Evolutionary conservation across 1,284 basidiomycete genomes (phyloP), one percentile per base, ranked within the genome.

Genomic region (Ustilago nuda): DNA sequence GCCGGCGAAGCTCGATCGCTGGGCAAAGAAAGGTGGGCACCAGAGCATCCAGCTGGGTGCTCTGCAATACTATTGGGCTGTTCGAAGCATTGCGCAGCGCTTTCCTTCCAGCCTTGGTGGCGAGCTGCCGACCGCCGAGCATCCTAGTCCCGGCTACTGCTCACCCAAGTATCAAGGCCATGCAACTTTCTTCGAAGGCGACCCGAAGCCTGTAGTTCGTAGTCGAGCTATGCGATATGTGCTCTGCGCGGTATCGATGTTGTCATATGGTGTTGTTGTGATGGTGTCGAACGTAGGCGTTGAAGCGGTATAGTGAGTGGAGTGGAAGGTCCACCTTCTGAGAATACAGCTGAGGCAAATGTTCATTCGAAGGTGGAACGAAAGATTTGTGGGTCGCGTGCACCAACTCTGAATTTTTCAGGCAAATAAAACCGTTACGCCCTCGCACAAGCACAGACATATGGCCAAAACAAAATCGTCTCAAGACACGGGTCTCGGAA

Each of bases 111-210:
- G 57, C 64, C 36, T 54, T 55, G 41, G 57, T 57, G 61, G 61
- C 64, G 50, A 64, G 12, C 50, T 54, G 48, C 48, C 65, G 51
- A 55, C 61, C 70, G 57, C 61, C 65, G 56, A 72, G 60, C 70
- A 72, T 72, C 56, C 51, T 61, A 58, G 61, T 61, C 54, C 33
- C 61, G 54, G 57, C 65, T 64, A 66, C 70, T 61, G 61, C 64
- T 51, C 17, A 23, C 11, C 48, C 43, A 4, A 56, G 27, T 48
- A 51, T 48, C 50, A 45, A 59, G 50, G 36, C n/a, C 70, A 72
- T 72, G 70, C 65, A 64, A 61, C 32, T 46, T 9, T 32, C 13
- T 33, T 30, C 19, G 35, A 17, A 45, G 39, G 11, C 3, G 48
- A 32, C 48, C 5, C 33, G 15, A 2, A 48, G 33, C 3, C 32